Conservation (phyloP, 352 stramenopile species). For the Pythium sukuiense region DNA sequence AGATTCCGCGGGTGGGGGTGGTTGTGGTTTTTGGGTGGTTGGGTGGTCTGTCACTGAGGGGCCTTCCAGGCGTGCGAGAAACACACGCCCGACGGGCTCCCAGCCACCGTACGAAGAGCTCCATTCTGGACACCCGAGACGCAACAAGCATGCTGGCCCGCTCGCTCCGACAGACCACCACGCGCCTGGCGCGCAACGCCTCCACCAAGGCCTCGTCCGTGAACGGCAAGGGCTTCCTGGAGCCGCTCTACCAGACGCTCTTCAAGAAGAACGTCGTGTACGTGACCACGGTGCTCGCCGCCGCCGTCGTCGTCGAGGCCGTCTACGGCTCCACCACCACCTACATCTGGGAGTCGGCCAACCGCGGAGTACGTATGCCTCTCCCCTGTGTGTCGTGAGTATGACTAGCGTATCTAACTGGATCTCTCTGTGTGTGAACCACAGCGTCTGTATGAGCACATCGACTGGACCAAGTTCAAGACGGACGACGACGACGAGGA, state of each 20-base stretch:
- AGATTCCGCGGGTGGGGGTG: not conserved
- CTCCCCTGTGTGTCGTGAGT: not conserved
- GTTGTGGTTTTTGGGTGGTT: conserved; percentile 16
- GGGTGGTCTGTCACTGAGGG: conserved; percentile 8
- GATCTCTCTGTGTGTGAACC: conserved; percentile 1
- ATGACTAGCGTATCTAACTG: not conserved
- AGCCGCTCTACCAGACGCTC: conserved; percentile 71
- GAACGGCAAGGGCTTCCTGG: conserved; percentile 68
- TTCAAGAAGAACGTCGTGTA: conserved; percentile 86
- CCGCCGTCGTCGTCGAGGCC: conserved; percentile 64
- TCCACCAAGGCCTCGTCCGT: conserved; percentile 76
- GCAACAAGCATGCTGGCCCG: conserved; percentile 50
- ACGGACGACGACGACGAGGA: conserved; percentile 78
- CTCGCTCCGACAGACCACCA: conserved; percentile 42
- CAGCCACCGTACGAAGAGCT: conserved; percentile 22
- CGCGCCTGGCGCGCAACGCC: conserved; percentile 40
- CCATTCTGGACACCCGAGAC: conserved; percentile 1
- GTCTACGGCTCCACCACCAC: conserved; percentile 73
- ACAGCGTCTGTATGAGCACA: conserved; percentile 86
- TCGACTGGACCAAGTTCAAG: conserved; percentile 88
- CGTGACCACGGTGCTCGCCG: conserved; percentile 74
- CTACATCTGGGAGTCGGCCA: conserved; percentile 80
- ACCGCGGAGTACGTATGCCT: conserved; percentile 70
- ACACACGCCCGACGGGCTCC: conserved; percentile 12
- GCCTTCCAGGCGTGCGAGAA: conserved; percentile 6